Conservation (phyloP, 352 stramenopile species). For the Phytophthora foliorum region DNA sequence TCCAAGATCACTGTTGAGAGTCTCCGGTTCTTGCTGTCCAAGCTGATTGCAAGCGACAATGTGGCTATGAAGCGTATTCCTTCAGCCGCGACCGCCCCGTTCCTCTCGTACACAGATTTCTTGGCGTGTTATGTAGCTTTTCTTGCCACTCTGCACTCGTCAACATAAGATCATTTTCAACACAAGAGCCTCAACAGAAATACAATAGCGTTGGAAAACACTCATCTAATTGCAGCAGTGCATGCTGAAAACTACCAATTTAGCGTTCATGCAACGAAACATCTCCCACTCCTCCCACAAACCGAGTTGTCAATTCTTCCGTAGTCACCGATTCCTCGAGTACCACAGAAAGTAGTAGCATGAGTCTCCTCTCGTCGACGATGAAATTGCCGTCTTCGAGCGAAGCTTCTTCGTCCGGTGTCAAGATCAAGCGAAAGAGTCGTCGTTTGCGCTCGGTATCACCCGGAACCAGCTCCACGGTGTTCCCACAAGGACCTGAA, state of each 20-base stretch:
- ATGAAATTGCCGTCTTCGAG: conserved; percentile 6
- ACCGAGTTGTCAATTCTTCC: conserved; percentile 3
- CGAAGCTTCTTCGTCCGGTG: conserved; percentile 4
- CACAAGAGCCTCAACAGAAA: conserved; percentile 4
- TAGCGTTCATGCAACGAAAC: conserved; percentile 17
- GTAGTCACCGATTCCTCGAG: neutral
- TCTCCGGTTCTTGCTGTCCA: conserved; percentile 51
- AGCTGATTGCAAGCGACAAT: conserved; percentile 45
- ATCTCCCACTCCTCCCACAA: conserved; percentile 14
- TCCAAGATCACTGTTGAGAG: conserved; percentile 33
- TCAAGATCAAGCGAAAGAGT: conserved; percentile 41
- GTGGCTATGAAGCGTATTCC: conserved; percentile 46
- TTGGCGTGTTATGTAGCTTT: conserved; percentile 67
- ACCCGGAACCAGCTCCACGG: neutral
- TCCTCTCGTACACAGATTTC: conserved; percentile 78
- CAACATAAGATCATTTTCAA: conserved; percentile 17
- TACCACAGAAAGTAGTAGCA: neutral
- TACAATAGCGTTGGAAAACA: conserved; percentile 22
- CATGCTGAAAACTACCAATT: conserved; percentile 12
- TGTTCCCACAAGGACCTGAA: conserved; percentile 2
- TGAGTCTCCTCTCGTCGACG: conserved; percentile 29
- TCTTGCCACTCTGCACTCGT: conserved; percentile 37
- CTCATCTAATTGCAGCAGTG: conserved; percentile 20
- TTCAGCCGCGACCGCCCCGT: conserved; percentile 38
- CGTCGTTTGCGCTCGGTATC: conserved; percentile 13